Evolutionary conservation across 306 rosid species (phyloP), one percentile per base, ranked within the genome.

Genomic region (Medicago lupulina): DNA sequence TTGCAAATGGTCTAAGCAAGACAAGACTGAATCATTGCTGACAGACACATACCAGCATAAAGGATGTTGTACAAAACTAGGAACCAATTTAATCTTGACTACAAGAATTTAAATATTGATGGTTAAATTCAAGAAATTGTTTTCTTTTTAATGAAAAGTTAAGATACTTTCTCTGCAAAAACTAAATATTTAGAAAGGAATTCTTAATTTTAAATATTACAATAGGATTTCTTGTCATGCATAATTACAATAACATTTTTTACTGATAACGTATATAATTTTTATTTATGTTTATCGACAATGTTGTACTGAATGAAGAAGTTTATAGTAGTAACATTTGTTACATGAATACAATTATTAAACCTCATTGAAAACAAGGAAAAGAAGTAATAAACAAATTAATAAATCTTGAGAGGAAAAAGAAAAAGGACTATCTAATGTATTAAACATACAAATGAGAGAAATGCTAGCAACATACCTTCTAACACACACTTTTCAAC

Each of bases 171-270:
- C 17, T 23, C 65, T 23, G 8, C 43, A 6, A 25, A 61, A 61
- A 61, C 67, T 61, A 31, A 28, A 61, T 2, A 61, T 25, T 14
- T 28, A 31, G 11, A 14, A 14, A 31, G 1, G 67, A 61, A 2
- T 23, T 58, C 13, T 61, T 31, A 61, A 31, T 61, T 61, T 31
- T 15, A 62, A 62, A 62, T 63, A 63, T 63, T 63, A 63, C 47
- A 63, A 63, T 5, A 34, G 13, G 19, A 34, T 62, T 62, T 21
- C 67, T 62, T 28, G 7, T 14, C 34, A 62, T 62, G 9, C 19
- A 63, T 36, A 4, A 36, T 38, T 38, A 38, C 25, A 16, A 4
- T 38, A 34, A 63, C 14, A 38, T n/a, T 36, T 63, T 63, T 1
- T 15, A 38, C 49, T 13, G 49, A 39, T 9, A 40, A 9, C 40